phyloP scores from a whole-genome alignment of 192 early-diverging fungal genomes.

The Phlyctochytrium bullatum region DNA sequence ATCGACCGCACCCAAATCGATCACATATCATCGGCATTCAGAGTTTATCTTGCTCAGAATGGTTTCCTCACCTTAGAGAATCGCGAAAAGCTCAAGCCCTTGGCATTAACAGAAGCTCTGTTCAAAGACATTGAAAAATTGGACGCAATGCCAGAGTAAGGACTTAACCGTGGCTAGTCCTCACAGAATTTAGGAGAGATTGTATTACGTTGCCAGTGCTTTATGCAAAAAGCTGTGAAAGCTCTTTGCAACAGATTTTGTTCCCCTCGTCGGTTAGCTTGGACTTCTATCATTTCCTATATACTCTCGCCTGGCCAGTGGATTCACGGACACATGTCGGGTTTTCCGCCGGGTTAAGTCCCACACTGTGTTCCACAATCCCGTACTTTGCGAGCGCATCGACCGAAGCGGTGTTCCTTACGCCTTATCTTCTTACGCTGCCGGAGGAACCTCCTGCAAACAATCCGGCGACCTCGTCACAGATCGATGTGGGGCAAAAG shows the following conservation, averaged over 20 bases:
- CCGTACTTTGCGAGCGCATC: conserved; percentile 70
- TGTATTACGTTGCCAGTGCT: neutral
- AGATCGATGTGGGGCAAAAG: too few species aligned
- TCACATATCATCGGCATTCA: conserved; percentile 28
- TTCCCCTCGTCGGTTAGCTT: conserved; percentile 40
- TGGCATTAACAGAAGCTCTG: conserved; percentile 61
- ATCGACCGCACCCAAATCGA: conserved; percentile 19
- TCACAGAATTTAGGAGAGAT: neutral
- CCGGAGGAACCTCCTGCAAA: too few species aligned
- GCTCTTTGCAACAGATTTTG: too few species aligned
- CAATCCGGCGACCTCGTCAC: too few species aligned
- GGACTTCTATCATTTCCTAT: conserved; percentile 69
- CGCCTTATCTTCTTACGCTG: too few species aligned
- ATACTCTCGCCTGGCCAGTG: conserved; percentile 72
- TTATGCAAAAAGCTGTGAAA: conserved; percentile 1
- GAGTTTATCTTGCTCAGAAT: conserved; percentile 63
- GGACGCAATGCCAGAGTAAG: conserved; percentile 68
- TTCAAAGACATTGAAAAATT: conserved; percentile 61
- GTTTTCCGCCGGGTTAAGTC: conserved; percentile 57
- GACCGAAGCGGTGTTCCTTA: conserved; percentile 69
- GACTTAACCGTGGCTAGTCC: neutral
- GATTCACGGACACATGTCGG: conserved; percentile 58
- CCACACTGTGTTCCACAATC: conserved; percentile 52
- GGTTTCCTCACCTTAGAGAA: conserved; percentile 65
- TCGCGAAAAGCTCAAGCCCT: conserved; percentile 56